Evolutionary conservation across 2,329 filamentous ascomycete genomes (phyloP).

Genomic region (Stachybotrys chartarum): DNA sequence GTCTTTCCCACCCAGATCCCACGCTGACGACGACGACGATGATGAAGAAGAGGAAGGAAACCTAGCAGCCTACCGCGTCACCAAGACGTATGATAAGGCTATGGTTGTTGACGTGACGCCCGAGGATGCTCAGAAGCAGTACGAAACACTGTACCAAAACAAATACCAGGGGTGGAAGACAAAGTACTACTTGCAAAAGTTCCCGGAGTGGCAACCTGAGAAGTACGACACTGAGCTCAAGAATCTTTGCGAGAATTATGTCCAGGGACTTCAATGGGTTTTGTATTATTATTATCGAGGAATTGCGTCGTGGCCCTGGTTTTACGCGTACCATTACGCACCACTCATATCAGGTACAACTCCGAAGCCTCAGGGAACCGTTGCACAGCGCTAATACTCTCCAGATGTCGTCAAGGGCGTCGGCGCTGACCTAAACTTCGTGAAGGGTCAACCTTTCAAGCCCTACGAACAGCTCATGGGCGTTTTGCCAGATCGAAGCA

Average conservation of each 20-base stretch:
- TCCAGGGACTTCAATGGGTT: slow-evolving; percentile 96
- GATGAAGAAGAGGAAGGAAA: slow-evolving; percentile 59
- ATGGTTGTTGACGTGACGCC: slow-evolving; percentile 72
- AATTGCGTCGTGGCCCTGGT: slow-evolving; percentile 98
- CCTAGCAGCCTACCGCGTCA: slow-evolving; percentile 74
- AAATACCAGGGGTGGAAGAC: slow-evolving; percentile 94
- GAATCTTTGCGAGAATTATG: slow-evolving; percentile 88
- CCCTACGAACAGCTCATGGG: slow-evolving; percentile 98
- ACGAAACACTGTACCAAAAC: slow-evolving; percentile 79
- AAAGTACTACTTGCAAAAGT: slow-evolving; percentile 86
- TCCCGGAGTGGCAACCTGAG: slow-evolving; percentile 74
- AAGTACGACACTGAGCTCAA: slow-evolving; percentile 69
- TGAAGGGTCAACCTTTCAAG: slow-evolving; percentile 87
- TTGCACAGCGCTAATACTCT: slow-evolving; percentile 14
- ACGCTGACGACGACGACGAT: slow-evolving; percentile 49
- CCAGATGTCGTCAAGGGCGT: slow-evolving; percentile 83
- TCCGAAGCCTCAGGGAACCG: not conserved
- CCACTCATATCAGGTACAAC: slow-evolving; percentile 79
- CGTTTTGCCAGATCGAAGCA: slow-evolving; percentile 93
- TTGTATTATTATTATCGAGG: slow-evolving; percentile 97
- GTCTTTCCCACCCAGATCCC: slow-evolving; percentile 36
- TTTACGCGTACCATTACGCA: slow-evolving; percentile 92
- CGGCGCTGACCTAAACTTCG: slow-evolving; percentile 82
- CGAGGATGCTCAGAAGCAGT: slow-evolving; percentile 70
- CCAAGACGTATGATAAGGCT: slow-evolving; percentile 87